These are phyloP conservation scores for Capronia coronata DNA, from an alignment of 2,329 filamentous ascomycete species.

Conservation along the genomic window DNA sequence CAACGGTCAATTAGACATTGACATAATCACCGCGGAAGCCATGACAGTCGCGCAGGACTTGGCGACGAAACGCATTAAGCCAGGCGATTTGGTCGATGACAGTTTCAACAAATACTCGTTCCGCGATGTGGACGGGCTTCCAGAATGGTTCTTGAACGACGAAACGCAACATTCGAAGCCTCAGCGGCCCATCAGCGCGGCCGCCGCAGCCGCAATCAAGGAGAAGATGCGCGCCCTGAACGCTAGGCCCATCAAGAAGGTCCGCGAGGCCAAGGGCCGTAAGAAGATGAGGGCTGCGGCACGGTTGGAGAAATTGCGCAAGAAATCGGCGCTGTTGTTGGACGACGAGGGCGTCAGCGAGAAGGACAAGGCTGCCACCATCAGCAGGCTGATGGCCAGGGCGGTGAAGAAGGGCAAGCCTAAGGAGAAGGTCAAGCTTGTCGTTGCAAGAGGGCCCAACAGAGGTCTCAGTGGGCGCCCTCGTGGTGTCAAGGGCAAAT, in stretches of 20 bases:
- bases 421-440: constrained; percentile 72
- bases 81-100: constrained; percentile 76
- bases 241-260: constrained; percentile 97
- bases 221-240: constrained; percentile 91
- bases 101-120: constrained; percentile 89
- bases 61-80: constrained; percentile 75
- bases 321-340: constrained; percentile 86
- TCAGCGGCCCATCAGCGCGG: constrained; percentile 84
- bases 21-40: constrained; percentile 98
- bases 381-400: constrained; percentile 72
- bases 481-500: constrained; percentile 86
- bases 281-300: constrained; percentile 97
- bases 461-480: constrained; percentile 79
- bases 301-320: constrained; percentile 85
- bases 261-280: constrained; percentile 87
- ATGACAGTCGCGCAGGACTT: constrained; percentile 95
- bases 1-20: constrained; percentile 63
- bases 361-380: constrained; percentile 86
- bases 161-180: constrained; percentile 75
- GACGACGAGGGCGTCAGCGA: constrained; percentile 91
- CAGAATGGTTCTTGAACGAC: constrained; percentile 97
- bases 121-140: constrained; percentile 82
- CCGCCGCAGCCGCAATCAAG: constrained; percentile 83
- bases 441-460: constrained; percentile 80
- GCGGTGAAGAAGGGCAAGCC: constrained; percentile 66